These are phyloP conservation scores for Myxozyma nipponensis DNA, from an alignment of 805 yeast genomes.

Conservation along the genomic window DNA sequence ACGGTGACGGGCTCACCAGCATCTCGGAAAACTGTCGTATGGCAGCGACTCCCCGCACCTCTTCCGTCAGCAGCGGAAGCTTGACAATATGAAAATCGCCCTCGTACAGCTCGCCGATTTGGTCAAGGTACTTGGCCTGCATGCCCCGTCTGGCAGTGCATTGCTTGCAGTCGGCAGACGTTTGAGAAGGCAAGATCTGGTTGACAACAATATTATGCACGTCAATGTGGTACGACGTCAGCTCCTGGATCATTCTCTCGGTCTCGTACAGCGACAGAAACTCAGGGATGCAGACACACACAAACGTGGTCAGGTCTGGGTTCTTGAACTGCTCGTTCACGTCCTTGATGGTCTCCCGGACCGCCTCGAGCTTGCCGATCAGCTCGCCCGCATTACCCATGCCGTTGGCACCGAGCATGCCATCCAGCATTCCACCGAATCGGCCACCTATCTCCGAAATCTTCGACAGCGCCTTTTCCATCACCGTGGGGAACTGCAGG, in stretches of 20 bases:
- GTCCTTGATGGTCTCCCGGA: conserved; percentile 75
- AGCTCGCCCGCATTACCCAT: conserved; percentile 53
- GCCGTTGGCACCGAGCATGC: conserved; percentile 53
- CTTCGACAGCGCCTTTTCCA: conserved; percentile 81
- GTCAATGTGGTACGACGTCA: conserved; percentile 91
- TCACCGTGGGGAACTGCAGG: conserved; percentile 87
- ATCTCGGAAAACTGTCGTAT: conserved; percentile 78
- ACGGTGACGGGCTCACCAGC: conserved; percentile 42
- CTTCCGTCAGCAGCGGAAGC: conserved; percentile 92
- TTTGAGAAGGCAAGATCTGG: conserved; percentile 82
- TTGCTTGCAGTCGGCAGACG: conserved; percentile 70
- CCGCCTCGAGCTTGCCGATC: conserved; percentile 71
- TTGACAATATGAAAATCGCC: conserved; percentile 87
- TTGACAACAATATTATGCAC: conserved; percentile 94
- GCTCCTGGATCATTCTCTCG: conserved; percentile 95
- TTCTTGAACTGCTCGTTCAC: conserved; percentile 93
- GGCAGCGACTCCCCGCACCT: conserved; percentile 88
- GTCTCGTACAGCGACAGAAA: conserved; percentile 94
- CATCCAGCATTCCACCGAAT: conserved; percentile 84
- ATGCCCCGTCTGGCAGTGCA: conserved; percentile 91
- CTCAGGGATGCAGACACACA: conserved; percentile 97
- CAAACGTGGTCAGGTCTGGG: conserved; percentile 87
- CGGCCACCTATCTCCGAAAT: conserved; percentile 80
- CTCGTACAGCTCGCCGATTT: conserved; percentile 93
- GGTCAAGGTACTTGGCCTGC: conserved; percentile 93